These are phyloP conservation scores for Gamarada debralockiae DNA, from an alignment of 495 filamentous ascomycete species.

Conservation along the genomic window DNA sequence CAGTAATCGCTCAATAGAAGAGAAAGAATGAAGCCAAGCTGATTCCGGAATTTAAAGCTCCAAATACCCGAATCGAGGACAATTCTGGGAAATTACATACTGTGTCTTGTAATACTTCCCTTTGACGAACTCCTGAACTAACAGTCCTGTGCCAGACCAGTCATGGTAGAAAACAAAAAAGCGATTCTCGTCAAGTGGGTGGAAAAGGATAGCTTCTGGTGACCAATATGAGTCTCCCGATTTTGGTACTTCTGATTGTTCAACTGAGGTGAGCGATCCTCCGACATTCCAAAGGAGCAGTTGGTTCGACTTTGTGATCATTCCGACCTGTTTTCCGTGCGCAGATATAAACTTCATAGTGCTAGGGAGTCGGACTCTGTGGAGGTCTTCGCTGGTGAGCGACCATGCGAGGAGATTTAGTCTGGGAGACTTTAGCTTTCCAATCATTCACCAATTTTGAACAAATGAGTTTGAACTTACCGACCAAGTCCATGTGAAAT, in stretches of 20 bases:
- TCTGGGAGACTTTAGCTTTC: too few relatives aligned
- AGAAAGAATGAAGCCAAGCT: too few relatives aligned
- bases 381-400: neutral
- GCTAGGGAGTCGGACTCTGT: conserved; percentile 12
- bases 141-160: too few relatives aligned
- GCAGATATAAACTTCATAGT: neutral
- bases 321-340: conserved; percentile 8
- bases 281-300: conserved; percentile 20
- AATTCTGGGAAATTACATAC: neutral
- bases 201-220: neutral
- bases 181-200: too few relatives aligned
- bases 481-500: neutral
- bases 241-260: neutral
- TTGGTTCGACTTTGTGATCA: conserved; percentile 8
- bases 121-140: neutral
- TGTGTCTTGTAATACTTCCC: neutral
- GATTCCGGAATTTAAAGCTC: too few relatives aligned
- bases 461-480: conserved; percentile 1
- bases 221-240: too few relatives aligned
- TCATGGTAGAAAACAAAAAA: too few relatives aligned
- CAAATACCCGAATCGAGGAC: too few relatives aligned
- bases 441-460: neutral
- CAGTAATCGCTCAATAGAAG: too few relatives aligned
- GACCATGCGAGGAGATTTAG: neutral
- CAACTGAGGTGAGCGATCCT: neutral